phyloP scores from a whole-genome alignment of 306 rosid genomes.

The Cucurbita moschata region DNA sequence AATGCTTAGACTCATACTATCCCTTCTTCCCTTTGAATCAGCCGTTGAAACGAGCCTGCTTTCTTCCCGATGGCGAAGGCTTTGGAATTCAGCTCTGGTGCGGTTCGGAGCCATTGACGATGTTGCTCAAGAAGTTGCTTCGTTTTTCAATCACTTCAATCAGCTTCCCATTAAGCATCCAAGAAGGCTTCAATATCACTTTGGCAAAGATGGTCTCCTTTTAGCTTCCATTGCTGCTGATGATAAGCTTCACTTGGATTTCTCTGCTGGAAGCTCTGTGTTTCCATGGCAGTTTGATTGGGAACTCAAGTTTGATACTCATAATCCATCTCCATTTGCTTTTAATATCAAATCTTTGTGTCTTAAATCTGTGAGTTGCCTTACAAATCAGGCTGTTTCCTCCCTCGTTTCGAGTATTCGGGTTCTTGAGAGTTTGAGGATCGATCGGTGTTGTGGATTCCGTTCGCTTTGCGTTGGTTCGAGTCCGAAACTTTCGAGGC shows the following conservation, averaged over 20 bases:
- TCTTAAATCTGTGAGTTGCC: constrained; percentile 42
- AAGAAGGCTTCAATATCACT: constrained; percentile 36
- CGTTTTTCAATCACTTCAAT: constrained; percentile 23
- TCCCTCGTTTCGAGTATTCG: constrained; percentile 30
- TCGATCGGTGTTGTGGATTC: constrained; percentile 42
- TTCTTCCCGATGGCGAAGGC: constrained; percentile 50
- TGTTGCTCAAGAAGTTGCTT: constrained; percentile 16
- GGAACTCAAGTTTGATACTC: constrained; percentile 20
- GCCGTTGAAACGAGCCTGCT: constrained; percentile 44
- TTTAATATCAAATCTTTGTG: constrained; percentile 35
- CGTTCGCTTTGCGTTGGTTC: constrained; percentile 28
- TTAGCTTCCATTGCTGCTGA: constrained; percentile 39
- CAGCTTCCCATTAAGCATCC: constrained; percentile 25
- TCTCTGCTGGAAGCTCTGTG: constrained; percentile 24
- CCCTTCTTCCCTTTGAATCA: constrained; percentile 53
- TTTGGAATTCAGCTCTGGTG: constrained; percentile 39
- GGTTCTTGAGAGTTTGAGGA: constrained; percentile 42
- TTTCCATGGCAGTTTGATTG: constrained; percentile 24
- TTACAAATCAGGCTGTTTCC: constrained; percentile 33
- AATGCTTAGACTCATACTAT: constrained; percentile 35
- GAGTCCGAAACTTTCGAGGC: constrained; percentile 26
- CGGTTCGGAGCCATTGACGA: constrained; percentile 21
- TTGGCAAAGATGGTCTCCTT: constrained; percentile 18
- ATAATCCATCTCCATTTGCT: constrained; percentile 12
- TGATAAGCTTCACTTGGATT: constrained; percentile 43